phyloP scores from a whole-genome alignment of 441 rosid species.

The Brassica balearica region DNA sequence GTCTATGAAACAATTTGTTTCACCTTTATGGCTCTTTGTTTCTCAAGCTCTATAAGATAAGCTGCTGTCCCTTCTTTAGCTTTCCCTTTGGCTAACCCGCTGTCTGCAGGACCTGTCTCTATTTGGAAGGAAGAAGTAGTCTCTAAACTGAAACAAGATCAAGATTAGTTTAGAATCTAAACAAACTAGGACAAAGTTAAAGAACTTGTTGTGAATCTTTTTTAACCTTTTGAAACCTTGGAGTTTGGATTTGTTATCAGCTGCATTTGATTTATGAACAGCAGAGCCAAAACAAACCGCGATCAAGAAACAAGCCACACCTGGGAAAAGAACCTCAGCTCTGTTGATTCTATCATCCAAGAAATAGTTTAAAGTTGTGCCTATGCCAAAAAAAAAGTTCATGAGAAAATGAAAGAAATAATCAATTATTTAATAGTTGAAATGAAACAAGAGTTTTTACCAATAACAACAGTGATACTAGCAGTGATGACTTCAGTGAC shows the following conservation, averaged over 20 bases:
- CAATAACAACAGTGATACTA: constrained; percentile 79
- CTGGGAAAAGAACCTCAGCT: constrained; percentile 81
- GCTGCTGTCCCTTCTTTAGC: constrained; percentile 73
- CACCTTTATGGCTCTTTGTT: constrained; percentile 84
- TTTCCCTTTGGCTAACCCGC: constrained; percentile 37
- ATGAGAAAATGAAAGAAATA: not conserved
- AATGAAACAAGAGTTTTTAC: constrained; percentile 35
- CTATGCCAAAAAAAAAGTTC: constrained; percentile 10
- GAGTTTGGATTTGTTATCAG: constrained; percentile 67
- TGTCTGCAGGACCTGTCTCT: constrained; percentile 3
- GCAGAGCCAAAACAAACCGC: constrained; percentile 85
- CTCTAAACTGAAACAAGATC: constrained; percentile 40
- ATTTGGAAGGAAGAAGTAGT: constrained; percentile 22
- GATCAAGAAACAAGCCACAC: constrained; percentile 80
- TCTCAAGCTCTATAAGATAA: constrained; percentile 80
- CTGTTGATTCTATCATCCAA: constrained; percentile 78
- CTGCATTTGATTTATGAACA: constrained; percentile 77
- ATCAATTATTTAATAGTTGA: not conserved
- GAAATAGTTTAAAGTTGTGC: constrained; percentile 86
- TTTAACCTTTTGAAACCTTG: constrained; percentile 36
- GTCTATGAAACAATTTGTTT: not conserved
- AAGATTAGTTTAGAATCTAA: constrained; percentile 5
- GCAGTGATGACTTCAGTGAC: constrained; percentile 77
- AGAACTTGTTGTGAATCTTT: not conserved
- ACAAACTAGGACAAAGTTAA: not conserved